Evolutionary conservation across 495 filamentous ascomycete species (phyloP).

Genomic region (Poronia punctata): DNA sequence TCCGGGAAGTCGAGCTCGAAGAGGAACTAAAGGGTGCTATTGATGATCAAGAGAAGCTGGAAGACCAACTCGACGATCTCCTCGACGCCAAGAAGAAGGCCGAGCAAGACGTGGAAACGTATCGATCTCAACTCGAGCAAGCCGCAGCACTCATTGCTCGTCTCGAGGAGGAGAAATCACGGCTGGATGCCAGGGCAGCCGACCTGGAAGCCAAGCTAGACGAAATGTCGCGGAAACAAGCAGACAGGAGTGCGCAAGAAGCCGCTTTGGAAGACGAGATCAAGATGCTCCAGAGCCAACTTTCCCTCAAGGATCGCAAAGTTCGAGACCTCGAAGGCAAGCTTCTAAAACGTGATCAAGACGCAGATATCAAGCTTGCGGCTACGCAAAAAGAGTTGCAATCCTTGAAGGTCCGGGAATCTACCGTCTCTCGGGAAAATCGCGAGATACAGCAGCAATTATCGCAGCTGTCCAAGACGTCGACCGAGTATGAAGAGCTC

Average conservation of each 20-base stretch:
- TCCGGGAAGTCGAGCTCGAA: conserved; percentile 77
- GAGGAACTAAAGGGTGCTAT: conserved; percentile 92
- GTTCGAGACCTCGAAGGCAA: conserved; percentile 80
- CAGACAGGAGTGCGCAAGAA: conserved; percentile 63
- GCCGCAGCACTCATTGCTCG: conserved; percentile 78
- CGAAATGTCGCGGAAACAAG: conserved; percentile 58
- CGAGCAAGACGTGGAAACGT: conserved; percentile 75
- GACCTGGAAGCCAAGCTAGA: conserved; percentile 62
- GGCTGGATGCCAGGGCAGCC: conserved; percentile 57
- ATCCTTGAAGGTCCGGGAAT: conserved; percentile 58
- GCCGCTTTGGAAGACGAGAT: conserved; percentile 71
- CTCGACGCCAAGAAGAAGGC: conserved; percentile 84
- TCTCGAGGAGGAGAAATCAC: conserved; percentile 76
- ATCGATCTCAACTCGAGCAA: conserved; percentile 78
- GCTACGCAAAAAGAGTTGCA: conserved; percentile 78
- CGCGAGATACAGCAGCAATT: conserved; percentile 79
- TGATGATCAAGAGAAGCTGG: conserved; percentile 88
- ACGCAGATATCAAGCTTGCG: conserved; percentile 79
- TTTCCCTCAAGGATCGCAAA: conserved; percentile 85
- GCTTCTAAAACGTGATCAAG: conserved; percentile 77
- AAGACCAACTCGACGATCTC: conserved; percentile 85
- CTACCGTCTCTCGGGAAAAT: conserved; percentile 75
- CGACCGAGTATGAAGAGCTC: conserved; percentile 89
- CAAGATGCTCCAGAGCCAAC: conserved; percentile 85
- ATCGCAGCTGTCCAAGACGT: conserved; percentile 79